phyloP scores from a whole-genome alignment of 805 yeast species.

The Candida insectalens region DNA sequence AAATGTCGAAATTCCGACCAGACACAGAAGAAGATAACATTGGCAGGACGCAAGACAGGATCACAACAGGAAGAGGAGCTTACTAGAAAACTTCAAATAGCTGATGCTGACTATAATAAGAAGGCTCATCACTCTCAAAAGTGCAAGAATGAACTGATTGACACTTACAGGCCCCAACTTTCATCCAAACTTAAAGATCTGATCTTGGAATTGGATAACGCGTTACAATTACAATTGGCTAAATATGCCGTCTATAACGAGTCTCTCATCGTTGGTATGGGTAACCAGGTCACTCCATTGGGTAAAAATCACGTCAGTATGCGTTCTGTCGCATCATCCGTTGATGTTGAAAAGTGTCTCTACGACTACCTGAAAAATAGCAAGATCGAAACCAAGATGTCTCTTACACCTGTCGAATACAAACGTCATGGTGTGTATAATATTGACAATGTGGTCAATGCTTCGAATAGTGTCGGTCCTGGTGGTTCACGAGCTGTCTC shows the following conservation, averaged over 20 bases:
- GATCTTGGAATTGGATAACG: slow-evolving; percentile 81
- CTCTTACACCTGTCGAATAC: slow-evolving; percentile 59
- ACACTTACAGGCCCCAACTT: slow-evolving; percentile 67
- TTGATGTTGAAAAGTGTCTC: slow-evolving; percentile 78
- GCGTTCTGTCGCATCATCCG: slow-evolving; percentile 64
- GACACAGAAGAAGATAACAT: slow-evolving; percentile 68
- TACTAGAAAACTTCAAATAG: slow-evolving; percentile 65
- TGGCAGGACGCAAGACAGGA: slow-evolving; percentile 69
- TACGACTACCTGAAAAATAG: slow-evolving; percentile 46
- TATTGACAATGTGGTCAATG: too few relatives aligned
- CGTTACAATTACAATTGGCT: slow-evolving; percentile 78
- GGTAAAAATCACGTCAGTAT: slow-evolving; percentile 42
- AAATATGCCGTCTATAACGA: slow-evolving; percentile 86
- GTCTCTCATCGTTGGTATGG: slow-evolving; percentile 72
- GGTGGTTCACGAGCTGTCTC: slow-evolving; percentile 1
- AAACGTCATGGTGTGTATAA: slow-evolving; percentile 57
- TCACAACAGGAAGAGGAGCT: slow-evolving; percentile 90
- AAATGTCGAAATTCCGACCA: slow-evolving; percentile 72
- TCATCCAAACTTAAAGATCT: slow-evolving; percentile 65
- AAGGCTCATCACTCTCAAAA: slow-evolving; percentile 67
- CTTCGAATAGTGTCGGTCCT: too few relatives aligned
- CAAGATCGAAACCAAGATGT: slow-evolving; percentile 25
- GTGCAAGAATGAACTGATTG: slow-evolving; percentile 61
- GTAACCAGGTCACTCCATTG: slow-evolving; percentile 74
- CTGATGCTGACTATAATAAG: slow-evolving; percentile 80